Percentiles rank a stretch among this genome's conserved stretches.
Conservation (phyloP, 2,329 filamentous ascomycete genomes). For the Cercospora brassicicola region DNA sequence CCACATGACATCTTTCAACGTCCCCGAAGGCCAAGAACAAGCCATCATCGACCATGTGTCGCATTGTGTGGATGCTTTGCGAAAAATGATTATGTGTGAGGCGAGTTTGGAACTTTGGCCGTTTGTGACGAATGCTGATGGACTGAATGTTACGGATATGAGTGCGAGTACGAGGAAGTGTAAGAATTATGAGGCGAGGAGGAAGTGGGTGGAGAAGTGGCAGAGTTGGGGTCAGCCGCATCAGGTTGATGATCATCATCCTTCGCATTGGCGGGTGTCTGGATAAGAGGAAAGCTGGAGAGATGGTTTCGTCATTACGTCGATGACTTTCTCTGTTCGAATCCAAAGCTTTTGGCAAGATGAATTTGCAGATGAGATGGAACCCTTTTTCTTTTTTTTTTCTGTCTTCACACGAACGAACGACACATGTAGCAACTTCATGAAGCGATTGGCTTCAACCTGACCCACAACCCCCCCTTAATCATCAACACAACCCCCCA, state of each 20-base stretch:
- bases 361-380: too few relatives aligned
- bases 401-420: too few relatives aligned
- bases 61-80: not conserved
- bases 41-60: not conserved
- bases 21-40: not conserved
- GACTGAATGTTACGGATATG: not conserved
- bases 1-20: not conserved
- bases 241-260: not conserved
- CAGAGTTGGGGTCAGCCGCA: not conserved
- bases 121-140: not conserved
- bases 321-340: too few relatives aligned
- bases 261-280: not conserved
- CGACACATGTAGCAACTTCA: too few relatives aligned
- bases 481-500: not conserved
- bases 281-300: too few relatives aligned
- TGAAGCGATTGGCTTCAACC: not conserved
- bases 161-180: not conserved
- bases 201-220: not conserved
- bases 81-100: not conserved
- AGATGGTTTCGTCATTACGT: too few relatives aligned
- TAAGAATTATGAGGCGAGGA: not conserved
- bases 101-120: not conserved
- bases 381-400: too few relatives aligned
- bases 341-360: too few relatives aligned
- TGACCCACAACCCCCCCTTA: not conserved